phyloP scores from a whole-genome alignment of 2,329 filamentous ascomycete genomes.

The Aspergillus chevalieri region DNA sequence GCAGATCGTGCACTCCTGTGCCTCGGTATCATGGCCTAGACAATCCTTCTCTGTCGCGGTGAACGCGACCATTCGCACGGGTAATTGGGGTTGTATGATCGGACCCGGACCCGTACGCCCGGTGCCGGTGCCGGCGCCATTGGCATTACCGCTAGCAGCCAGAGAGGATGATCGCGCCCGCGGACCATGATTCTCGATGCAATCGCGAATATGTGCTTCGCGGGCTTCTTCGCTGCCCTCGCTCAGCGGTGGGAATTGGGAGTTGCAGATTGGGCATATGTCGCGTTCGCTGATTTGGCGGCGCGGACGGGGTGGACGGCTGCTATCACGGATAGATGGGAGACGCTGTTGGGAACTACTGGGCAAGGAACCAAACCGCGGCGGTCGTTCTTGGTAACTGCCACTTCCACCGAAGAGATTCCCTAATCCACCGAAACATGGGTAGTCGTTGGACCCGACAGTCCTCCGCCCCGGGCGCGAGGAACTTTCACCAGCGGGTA shows the following conservation, averaged over 20 bases:
- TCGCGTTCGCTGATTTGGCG: slow-evolving; percentile 37
- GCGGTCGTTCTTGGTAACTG: slow-evolving; percentile 11
- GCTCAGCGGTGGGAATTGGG: slow-evolving; percentile 32
- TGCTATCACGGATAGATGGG: slow-evolving; percentile 1
- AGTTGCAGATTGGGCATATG: slow-evolving; percentile 43
- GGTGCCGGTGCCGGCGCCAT: too few relatives aligned
- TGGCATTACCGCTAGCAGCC: too few relatives aligned
- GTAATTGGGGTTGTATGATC: slow-evolving; percentile 11
- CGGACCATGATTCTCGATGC: slow-evolving; percentile 34
- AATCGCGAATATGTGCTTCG: slow-evolving; percentile 41
- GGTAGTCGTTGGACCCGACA: slow-evolving; percentile 20
- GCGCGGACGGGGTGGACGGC: slow-evolving; percentile 7
- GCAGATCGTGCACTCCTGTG: slow-evolving; percentile 58
- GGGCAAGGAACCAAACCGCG: slow-evolving; percentile 11
- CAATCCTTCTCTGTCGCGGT: slow-evolving; percentile 60
- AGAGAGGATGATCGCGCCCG: slow-evolving; percentile 13
- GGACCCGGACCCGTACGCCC: slow-evolving; percentile 8
- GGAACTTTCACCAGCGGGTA: slow-evolving; percentile 1
- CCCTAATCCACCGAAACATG: slow-evolving; percentile 7
- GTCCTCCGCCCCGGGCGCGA: slow-evolving; percentile 20
- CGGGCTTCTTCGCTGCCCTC: slow-evolving; percentile 35
- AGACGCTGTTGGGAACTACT: slow-evolving; percentile 3
- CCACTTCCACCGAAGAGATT: slow-evolving; percentile 4
- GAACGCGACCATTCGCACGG: slow-evolving; percentile 42
- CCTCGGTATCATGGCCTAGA: slow-evolving; percentile 45